Conservation (phyloP, 2,329 filamentous ascomycete species). For the Ascocoryne sarcoides region DNA sequence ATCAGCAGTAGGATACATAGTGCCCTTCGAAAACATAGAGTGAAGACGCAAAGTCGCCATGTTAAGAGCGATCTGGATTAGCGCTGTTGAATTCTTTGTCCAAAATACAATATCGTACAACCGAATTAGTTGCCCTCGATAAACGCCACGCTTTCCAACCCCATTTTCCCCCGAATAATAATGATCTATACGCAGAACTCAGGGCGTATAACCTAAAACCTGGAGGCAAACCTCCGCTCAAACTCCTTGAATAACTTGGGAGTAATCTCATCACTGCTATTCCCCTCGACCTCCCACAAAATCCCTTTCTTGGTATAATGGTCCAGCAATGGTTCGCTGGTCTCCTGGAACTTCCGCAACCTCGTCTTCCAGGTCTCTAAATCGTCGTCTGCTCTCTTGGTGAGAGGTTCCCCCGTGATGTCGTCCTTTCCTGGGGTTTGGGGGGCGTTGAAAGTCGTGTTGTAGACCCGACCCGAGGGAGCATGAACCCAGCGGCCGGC, state of each 20-base stretch:
- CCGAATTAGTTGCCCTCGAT: no score
- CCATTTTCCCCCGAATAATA: no score
- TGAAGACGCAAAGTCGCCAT: no score
- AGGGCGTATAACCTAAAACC: not conserved
- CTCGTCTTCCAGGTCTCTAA: constrained; percentile 77
- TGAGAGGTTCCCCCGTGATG: constrained; percentile 77
- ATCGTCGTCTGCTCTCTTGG: constrained; percentile 76
- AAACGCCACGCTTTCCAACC: no score
- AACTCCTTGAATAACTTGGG: constrained; percentile 83
- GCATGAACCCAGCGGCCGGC: constrained; percentile 89
- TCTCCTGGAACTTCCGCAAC: constrained; percentile 78
- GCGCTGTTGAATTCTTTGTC: no score
- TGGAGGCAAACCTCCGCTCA: constrained; percentile 57
- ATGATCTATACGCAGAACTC: no score
- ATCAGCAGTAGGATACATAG: no score
- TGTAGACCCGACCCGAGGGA: constrained; percentile 87
- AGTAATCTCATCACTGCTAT: constrained; percentile 89
- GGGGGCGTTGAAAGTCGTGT: constrained; percentile 85
- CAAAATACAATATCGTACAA: no score
- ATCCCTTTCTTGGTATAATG: constrained; percentile 82
- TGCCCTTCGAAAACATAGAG: no score
- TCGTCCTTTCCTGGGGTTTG: constrained; percentile 76
- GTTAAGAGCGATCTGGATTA: no score
- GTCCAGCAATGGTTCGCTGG: constrained; percentile 73
- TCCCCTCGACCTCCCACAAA: constrained; percentile 76